phyloP scores from a whole-genome alignment of 805 yeast genomes.

The Yarrowia divulgata region DNA sequence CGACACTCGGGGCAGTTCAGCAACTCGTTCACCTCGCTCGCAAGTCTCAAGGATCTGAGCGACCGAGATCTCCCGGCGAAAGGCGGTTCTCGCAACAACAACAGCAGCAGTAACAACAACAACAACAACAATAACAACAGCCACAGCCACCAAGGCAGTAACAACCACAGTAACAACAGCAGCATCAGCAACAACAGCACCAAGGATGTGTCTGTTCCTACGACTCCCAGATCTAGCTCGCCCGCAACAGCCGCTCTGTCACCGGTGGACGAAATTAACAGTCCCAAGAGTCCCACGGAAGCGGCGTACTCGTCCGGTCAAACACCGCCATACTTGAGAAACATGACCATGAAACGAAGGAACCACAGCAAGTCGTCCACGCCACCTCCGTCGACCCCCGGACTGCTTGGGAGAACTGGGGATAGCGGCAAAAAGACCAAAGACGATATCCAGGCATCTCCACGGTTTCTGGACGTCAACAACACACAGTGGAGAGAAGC shows the following conservation, averaged over 20 bases:
- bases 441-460: conserved; percentile 30
- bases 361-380: not conserved
- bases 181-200: conserved; percentile 1
- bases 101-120: not conserved
- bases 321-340: conserved; percentile 28
- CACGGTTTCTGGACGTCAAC: conserved; percentile 37
- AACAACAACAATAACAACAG: not conserved
- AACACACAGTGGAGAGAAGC: conserved; percentile 31
- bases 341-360: conserved; percentile 32
- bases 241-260: conserved; percentile 31
- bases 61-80: conserved; percentile 19
- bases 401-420: not conserved
- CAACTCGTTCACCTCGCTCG: conserved; percentile 37
- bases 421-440: conserved; percentile 1
- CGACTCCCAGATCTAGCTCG: conserved; percentile 15
- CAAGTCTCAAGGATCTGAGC: conserved; percentile 20
- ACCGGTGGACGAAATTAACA: conserved; percentile 30
- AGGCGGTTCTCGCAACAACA: not conserved
- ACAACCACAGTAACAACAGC: not conserved
- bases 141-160: not conserved
- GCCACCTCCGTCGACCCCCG: conserved; percentile 12
- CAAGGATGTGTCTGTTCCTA: conserved; percentile 9
- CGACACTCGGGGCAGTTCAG: conserved; percentile 20
- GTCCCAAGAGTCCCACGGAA: conserved; percentile 29
- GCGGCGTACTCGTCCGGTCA: conserved; percentile 26